Conservation (phyloP, 2,329 filamentous ascomycete genomes). For the Penicillium sp. region DNA sequence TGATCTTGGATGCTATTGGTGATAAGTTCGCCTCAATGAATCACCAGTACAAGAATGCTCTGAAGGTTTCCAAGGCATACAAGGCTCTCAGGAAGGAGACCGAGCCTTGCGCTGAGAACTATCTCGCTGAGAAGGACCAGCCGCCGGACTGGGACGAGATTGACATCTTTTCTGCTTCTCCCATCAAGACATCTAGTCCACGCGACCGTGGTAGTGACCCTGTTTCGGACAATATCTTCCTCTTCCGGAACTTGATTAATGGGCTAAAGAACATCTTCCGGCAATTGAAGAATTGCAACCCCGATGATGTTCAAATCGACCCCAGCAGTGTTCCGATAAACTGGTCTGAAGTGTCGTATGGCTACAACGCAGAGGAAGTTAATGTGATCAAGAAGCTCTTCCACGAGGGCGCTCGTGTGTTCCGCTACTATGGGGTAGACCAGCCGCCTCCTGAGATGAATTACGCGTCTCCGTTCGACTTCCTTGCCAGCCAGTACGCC, state of each 20-base stretch:
- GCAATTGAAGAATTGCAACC: slow-evolving; percentile 86
- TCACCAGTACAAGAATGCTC: slow-evolving; percentile 86
- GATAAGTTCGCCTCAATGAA: slow-evolving; percentile 99
- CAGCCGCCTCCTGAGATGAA: slow-evolving; percentile 68
- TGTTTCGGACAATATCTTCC: slow-evolving; percentile 92
- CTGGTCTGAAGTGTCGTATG: slow-evolving; percentile 93
- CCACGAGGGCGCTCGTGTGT: slow-evolving; percentile 91
- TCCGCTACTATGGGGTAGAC: slow-evolving; percentile 93
- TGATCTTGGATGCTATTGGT: slow-evolving; percentile 95
- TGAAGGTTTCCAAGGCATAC: slow-evolving; percentile 87
- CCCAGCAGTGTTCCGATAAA: slow-evolving; percentile 74
- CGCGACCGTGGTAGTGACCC: slow-evolving; percentile 85
- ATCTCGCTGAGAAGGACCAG: slow-evolving; percentile 74
- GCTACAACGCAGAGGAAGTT: slow-evolving; percentile 95
- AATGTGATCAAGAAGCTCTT: slow-evolving; percentile 96
- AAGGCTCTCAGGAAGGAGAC: slow-evolving; percentile 67
- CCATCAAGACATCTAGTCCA: slow-evolving; percentile 91
- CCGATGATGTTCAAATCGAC: slow-evolving; percentile 64
- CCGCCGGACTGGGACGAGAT: slow-evolving; percentile 96
- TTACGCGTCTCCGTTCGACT: slow-evolving; percentile 79
- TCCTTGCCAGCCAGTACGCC: slow-evolving; percentile 93
- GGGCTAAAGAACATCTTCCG: slow-evolving; percentile 96
- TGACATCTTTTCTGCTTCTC: slow-evolving; percentile 93
- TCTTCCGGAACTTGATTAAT: slow-evolving; percentile 95
- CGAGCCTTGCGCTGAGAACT: slow-evolving; percentile 68